Base-by-base conservation (phyloP, 225 moss, liverwort and hornwort genomes). In the Thuidium tamariscinum region DNA sequence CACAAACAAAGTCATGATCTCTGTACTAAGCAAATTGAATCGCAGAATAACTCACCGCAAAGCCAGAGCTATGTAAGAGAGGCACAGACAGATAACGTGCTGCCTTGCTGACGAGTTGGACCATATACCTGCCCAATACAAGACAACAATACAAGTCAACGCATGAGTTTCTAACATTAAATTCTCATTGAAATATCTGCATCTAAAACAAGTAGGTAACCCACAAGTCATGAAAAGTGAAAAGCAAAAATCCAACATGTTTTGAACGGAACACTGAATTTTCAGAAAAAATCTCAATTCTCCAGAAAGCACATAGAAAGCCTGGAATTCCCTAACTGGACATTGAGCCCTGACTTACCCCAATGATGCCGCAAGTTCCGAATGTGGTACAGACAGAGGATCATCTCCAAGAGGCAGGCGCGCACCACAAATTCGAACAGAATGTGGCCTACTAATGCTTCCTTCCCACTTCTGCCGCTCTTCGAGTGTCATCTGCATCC, bases 11-110 rank as follows among this genome's bases (percentile, higher is more conserved):
- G 59, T 54, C 67, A 37, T 63, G 48, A 36, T 56, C 57, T 56
- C 36, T 80, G 64, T 68, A 57, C 65, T 55, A 80, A 80, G 46
- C 13, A 88, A 61, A 83, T 52, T 42, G 63, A 88, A 83, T 25
- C 17, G 76, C 68, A 44, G 41, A 30, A 77, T 71, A 22, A 91
- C 98, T 92, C 89, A 99, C 98, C 75, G 98, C 98, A 94, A 97
- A 99, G 77, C 97, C 98, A 91, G 96, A 94, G 89, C 94, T 96
- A 82, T 99, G 97, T 80, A 99, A 92, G 70, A 97, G 89, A 69
- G 97, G 97, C 25, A 89, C 97, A 88, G 97, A 97, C 87, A 99
- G 85, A 87, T 97, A 99, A 60, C 95, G 94, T 85, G 96, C 94
- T 39, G 98, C 92, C 91, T 95, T 91, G 83, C 93, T 96, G 83